Base-by-base conservation (phyloP, 441 rosid genomes). In the Biscutella auriculata region DNA sequence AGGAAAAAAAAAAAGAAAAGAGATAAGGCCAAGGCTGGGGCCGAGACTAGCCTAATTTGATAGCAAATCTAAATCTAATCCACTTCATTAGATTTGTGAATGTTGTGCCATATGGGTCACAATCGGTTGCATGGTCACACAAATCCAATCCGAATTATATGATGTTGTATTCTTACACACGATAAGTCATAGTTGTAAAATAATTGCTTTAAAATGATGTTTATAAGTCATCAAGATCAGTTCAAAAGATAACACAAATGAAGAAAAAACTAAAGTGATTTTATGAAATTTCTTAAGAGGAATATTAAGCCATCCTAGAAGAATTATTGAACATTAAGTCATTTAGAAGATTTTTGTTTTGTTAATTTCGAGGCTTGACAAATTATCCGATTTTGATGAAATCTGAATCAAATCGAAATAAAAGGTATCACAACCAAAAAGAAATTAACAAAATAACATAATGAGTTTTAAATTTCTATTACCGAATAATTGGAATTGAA, bases 21-120 rank as follows among this genome's bases (percentile, higher is more conserved):
- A 36, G 66, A 59, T 68, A 66, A 62, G 73, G 62, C 47, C 57
- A 19, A 45, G 19, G 32, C 51, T 62, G 71, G 60, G 66, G 57
- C 72, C 67, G n/a, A 44, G 43, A 54, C 32, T 19, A 44, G 62
- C 60, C 47, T 66, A 66, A 66, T 41, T 17, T 42, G 64, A 68
- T 47, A 25, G 23, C 53, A 35, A 44, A 50, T 41, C 13, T 16
- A 26, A 25, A 46, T 16, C 26, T 36, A 67, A 16, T 61, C 62
- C 42, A 66, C 30, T 39, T 53, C 56, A 25, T 57, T 14, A n/a
- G 37, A 49, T 41, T 37, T 63, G 5, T 16, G 15, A 19, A 19
- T 0, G 6, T 37, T 23, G 26, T 9, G 63, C 35, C 30, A 23
- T 40, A 2, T 17, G 11, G 53, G 39, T 33, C 25, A 51, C 46